A percentile compares a stretch with the other conserved stretches of the same genome.
These are phyloP conservation scores for Lippia alba DNA, from an alignment of 305 asterid genomes.

Conservation along the genomic window DNA sequence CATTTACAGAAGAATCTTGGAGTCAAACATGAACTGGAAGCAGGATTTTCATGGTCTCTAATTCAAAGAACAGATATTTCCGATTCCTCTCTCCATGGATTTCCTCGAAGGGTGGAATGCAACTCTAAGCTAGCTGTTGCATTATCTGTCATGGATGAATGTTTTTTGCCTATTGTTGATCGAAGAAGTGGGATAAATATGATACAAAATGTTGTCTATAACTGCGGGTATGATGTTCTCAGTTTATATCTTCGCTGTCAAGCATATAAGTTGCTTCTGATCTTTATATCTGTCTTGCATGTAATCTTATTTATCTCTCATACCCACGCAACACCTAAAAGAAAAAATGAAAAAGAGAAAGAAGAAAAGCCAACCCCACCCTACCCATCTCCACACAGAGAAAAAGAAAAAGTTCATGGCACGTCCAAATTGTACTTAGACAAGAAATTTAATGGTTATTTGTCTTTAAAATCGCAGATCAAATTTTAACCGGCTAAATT, in stretches of 20 bases:
- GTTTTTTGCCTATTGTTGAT: slow-evolving; percentile 76
- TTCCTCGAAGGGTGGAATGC: slow-evolving; percentile 67
- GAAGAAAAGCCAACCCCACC: too few relatives aligned
- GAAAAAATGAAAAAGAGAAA: too few relatives aligned
- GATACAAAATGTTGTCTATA: slow-evolving; percentile 75
- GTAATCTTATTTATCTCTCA: too few relatives aligned
- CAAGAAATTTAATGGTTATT: slow-evolving; percentile 22
- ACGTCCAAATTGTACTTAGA: neutral
- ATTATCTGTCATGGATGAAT: slow-evolving; percentile 73
- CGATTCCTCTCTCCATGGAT: slow-evolving; percentile 53
- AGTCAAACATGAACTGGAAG: slow-evolving; percentile 69
- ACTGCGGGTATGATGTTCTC: slow-evolving; percentile 77
- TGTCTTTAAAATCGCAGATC: slow-evolving; percentile 60
- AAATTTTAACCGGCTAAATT: slow-evolving; percentile 85
- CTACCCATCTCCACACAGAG: too few relatives aligned
- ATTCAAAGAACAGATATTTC: slow-evolving; percentile 67
- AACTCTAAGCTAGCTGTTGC: slow-evolving; percentile 83
- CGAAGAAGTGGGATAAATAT: slow-evolving; percentile 78
- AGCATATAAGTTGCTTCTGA: neutral
- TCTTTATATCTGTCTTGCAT: too few relatives aligned
- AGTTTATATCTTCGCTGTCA: neutral
- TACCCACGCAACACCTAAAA: too few relatives aligned
- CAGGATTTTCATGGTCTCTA: slow-evolving; percentile 72
- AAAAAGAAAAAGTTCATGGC: neutral
- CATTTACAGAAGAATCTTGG: slow-evolving; percentile 87